Evolutionary conservation across 179 eudicot species (phyloP), one percentile per base, ranked within the genome.

Genomic region (Gypsophila paniculata): DNA sequence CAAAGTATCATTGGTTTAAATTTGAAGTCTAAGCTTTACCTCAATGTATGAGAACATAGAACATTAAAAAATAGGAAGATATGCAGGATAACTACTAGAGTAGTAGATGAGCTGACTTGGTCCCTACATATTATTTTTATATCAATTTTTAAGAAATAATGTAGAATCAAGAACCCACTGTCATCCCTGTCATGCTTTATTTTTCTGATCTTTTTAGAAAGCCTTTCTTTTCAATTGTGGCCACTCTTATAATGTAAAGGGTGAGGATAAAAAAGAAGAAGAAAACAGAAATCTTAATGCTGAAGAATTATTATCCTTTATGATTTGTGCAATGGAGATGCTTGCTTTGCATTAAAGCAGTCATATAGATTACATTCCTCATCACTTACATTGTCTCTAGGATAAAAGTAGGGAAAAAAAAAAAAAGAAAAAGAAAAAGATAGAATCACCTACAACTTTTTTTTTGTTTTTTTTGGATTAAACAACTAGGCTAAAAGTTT

Each of bases 271-370:
- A 65, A 69, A 75, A 76, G 70, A 63, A 23, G 75, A 38, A 76
- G 66, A 78, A 71, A 73, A 75, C 68, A 81, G 80, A 72, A 51
- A 71, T 48, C 42, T 69, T 73, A 83, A 73, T 73, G 75, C 48
- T 48, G 70, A 72, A 73, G 74, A 80, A 78, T 75, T 69, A 72
- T 75, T 75, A 74, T 78, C 66, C 80, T 82, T 78, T 80, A 61
- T 77, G 71, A 62, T 68, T 78, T 80, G 76, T 83, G 80, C 80
- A 81, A 78, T 79, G 60, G 63, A 72, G 84, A 78, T 81, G 82
- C 82, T 78, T 78, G 82, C 84, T 78, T 78, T 78, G 63, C 57
- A 70, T 78, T 74, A 84, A 81, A 84, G 86, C 74, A 76, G 81
- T 65, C 19, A 76, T 68, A 74, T 72, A 76, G 82, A 82, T 79